Percentiles rank a stretch among this genome's conserved stretches.
These are phyloP conservation scores for Cornus kousa DNA, from an alignment of 148 eudicot species.

Conservation along the genomic window DNA sequence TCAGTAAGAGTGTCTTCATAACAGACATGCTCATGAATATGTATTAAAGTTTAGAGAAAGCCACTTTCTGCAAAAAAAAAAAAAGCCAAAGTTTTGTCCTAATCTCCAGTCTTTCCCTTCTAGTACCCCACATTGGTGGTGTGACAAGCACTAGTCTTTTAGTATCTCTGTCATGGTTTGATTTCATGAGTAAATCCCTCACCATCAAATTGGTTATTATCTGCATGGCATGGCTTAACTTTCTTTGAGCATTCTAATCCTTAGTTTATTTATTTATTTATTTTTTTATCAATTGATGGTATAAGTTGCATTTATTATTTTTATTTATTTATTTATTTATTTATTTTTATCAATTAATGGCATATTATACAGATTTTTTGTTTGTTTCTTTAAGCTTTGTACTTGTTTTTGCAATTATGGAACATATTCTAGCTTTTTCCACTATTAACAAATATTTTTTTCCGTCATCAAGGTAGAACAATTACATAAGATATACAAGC, in stretches of 20 bases:
- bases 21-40: neutral
- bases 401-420: neutral
- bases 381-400: neutral
- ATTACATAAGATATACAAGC: constrained; percentile 75
- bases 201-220: neutral
- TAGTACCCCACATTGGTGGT: no score
- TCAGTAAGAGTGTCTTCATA: no score
- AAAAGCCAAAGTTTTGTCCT: no score
- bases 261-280: no score
- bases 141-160: neutral
- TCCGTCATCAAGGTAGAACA: constrained; percentile 62
- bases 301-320: neutral
- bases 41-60: neutral
- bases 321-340: no score
- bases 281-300: neutral
- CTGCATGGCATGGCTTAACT: neutral
- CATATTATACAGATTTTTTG: neutral
- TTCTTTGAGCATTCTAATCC: constrained; percentile 5
- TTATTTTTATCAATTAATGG: neutral
- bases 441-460: constrained; percentile 14
- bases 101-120: no score
- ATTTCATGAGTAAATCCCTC: neutral
- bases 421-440: neutral
- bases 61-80: no score
- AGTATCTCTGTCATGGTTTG: neutral